These are phyloP conservation scores for Phytophthora tentaculata DNA, from an alignment of 352 stramenopile genomes.

Conservation along the genomic window DNA sequence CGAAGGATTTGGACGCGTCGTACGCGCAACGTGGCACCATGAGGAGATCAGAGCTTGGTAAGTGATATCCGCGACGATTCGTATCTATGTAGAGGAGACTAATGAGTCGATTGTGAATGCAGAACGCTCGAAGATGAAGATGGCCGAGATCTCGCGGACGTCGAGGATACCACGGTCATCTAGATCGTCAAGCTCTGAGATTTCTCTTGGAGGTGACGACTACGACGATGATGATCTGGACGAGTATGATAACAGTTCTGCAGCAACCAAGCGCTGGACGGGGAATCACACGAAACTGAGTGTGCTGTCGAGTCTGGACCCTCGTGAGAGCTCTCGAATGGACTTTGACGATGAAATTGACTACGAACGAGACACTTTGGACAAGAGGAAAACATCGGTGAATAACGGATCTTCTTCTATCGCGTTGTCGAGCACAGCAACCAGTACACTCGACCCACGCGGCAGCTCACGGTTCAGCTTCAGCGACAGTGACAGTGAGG, in stretches of 20 bases:
- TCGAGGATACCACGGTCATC: constrained; percentile 23
- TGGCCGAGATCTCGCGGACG: constrained; percentile 18
- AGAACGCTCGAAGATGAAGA: constrained; percentile 40
- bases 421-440: constrained; percentile 27
- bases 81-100: constrained; percentile 11
- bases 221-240: constrained; percentile 32
- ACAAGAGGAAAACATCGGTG: constrained; percentile 24
- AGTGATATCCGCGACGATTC: constrained; percentile 10
- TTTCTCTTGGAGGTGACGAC: constrained; percentile 20
- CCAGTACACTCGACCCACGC: constrained; percentile 34
- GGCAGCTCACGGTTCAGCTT: constrained; percentile 32
- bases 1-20: constrained; percentile 27
- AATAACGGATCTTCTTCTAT: constrained; percentile 25
- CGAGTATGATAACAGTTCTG: constrained; percentile 21
- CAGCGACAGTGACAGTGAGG: constrained; percentile 40
- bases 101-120: constrained; percentile 16
- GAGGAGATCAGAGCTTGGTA: constrained; percentile 46
- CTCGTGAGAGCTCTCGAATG: constrained; percentile 48
- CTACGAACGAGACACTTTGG: constrained; percentile 6
- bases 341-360: constrained; percentile 43
- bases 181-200: neutral
- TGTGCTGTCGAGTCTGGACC: constrained; percentile 35
- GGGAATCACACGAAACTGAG: constrained; percentile 40
- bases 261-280: constrained; percentile 23
- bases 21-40: constrained; percentile 38